Base-by-base conservation (phyloP, 768 basidiomycete genomes). In the Suillus fuscotomentosus region DNA sequence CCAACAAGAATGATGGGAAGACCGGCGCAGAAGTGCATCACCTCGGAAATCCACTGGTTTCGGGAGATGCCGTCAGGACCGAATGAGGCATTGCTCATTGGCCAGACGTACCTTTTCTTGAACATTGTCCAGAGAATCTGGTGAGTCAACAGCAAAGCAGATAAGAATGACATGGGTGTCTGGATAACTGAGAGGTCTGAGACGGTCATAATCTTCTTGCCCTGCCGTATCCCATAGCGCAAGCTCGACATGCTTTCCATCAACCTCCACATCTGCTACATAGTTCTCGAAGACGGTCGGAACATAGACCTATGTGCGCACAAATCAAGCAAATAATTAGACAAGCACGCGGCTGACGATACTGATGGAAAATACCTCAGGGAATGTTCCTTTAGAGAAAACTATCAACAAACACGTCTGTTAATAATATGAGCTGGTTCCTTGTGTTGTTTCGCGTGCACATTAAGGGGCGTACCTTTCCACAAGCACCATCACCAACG, bases 251-350 rank as follows among this genome's bases (percentile, higher is more conserved):
- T 96, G 94, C 82, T 97, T 99, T 70, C 94, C 94, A 73, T 99
- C 97, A 66, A 99, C 96, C 78, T 98, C 95, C 59, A 99, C 95
- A 77, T 99, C 96, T 70, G 97, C 97, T 63, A 97, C 97, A 78
- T 98, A 97, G 88, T 98, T 98, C 85, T 99, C 97, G 71, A 99
- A 99, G 60, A 99, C 97, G 65, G 97, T 99, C 59, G 97, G 97
- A 67, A 99, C 95, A 76, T 99, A 99, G 71, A 99, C 97, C 97
- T 99, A 70, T 8, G 39, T 10, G 20, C 41, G 27, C 24, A 59
- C 27, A 6, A 59, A 42, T 42, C 11, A 27, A 63, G 47, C 13
- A 9, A 9, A 43, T 34, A 42, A 31, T 48, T 13, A 63, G 60
- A 63, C 39, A 60, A 9, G 47, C 60, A 36, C 15, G 60, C 64